Conservation (phyloP, 2,329 filamentous ascomycete species). For the Escovopsis sp. region DNA sequence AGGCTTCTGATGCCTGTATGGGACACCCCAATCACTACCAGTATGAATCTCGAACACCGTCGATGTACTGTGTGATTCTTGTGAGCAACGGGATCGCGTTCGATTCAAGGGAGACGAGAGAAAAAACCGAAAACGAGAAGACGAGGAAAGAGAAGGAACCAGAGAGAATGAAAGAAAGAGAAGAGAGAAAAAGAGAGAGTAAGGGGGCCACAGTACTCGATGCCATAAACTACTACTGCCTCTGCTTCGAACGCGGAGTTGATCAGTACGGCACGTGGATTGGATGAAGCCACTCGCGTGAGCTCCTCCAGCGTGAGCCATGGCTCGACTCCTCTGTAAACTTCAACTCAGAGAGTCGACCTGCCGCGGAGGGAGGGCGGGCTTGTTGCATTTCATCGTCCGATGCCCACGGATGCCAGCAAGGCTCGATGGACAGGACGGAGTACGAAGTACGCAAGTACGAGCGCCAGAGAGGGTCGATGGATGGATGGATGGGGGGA, state of each 20-base stretch:
- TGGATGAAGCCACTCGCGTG: slow-evolving; percentile 5
- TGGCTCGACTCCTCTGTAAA: slow-evolving; percentile 5
- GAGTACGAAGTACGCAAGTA: slow-evolving; percentile 1
- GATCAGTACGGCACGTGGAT: slow-evolving; percentile 5
- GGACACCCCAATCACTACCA: too few species aligned
- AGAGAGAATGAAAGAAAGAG: too few species aligned
- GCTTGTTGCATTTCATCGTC: too few species aligned
- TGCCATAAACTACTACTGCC: too few species aligned
- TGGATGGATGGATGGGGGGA: too few species aligned
- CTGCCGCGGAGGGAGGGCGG: neutral
- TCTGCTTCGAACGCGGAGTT: too few species aligned
- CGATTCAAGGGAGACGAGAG: slow-evolving; percentile 1
- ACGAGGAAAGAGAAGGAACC: too few species aligned
- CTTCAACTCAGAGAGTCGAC: slow-evolving; percentile 3
- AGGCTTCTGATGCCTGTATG: too few species aligned
- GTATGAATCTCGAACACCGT: slow-evolving; percentile 3
- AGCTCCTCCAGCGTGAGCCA: neutral
- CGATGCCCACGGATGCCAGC: neutral
- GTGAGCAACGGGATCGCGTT: slow-evolving; percentile 3
- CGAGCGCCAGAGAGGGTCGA: neutral
- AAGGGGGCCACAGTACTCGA: slow-evolving; percentile 2
- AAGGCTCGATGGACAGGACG: neutral
- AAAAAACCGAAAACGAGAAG: neutral
- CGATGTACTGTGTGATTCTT: slow-evolving; percentile 6
- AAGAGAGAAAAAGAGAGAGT: neutral